Conservation (phyloP, 1,139 yeast species). For the Diutina mesorugosa region DNA sequence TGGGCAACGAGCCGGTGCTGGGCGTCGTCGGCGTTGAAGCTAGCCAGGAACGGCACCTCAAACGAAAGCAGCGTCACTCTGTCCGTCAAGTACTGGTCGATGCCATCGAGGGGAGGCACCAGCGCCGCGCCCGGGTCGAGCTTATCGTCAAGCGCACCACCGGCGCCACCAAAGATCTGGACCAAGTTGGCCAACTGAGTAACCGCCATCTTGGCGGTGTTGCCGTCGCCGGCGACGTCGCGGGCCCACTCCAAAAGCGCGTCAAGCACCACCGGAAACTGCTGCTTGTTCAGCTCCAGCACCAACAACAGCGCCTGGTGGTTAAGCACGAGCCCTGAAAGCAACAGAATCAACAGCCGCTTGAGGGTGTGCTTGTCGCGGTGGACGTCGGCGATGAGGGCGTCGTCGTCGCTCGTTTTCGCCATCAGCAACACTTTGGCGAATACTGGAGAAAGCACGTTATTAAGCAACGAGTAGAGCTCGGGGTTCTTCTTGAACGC, state of each 20-base stretch:
- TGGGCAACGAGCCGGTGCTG: constrained; percentile 62
- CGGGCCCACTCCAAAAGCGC: constrained; percentile 57
- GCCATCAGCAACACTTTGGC: constrained; percentile 49
- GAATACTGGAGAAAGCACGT: constrained; percentile 61
- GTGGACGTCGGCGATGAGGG: constrained; percentile 35
- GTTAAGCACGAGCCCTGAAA: constrained; percentile 62
- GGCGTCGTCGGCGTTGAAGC: constrained; percentile 63
- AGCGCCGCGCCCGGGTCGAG: constrained; percentile 42
- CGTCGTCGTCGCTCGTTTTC: constrained; percentile 18
- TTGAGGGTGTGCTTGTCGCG: constrained; percentile 53
- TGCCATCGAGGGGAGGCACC: constrained; percentile 50
- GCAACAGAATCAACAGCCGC: constrained; percentile 55
- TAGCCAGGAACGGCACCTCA: constrained; percentile 68
- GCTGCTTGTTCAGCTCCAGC: constrained; percentile 49
- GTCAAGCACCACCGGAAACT: constrained; percentile 51
- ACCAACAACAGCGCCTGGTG: constrained; percentile 69
- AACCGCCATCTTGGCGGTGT: constrained; percentile 48
- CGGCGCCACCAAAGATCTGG: constrained; percentile 46
- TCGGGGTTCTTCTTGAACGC: constrained; percentile 53
- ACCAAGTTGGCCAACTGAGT: constrained; percentile 53
- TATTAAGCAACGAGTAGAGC: constrained; percentile 63
- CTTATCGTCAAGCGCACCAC: constrained; percentile 47
- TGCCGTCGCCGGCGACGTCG: constrained; percentile 36
- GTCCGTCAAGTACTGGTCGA: constrained; percentile 56
- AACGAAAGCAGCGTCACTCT: constrained; percentile 59